Evolutionary conservation across 148 eudicot species (phyloP), one percentile per base, ranked within the genome.

Genomic region (Selenicereus undatus): DNA sequence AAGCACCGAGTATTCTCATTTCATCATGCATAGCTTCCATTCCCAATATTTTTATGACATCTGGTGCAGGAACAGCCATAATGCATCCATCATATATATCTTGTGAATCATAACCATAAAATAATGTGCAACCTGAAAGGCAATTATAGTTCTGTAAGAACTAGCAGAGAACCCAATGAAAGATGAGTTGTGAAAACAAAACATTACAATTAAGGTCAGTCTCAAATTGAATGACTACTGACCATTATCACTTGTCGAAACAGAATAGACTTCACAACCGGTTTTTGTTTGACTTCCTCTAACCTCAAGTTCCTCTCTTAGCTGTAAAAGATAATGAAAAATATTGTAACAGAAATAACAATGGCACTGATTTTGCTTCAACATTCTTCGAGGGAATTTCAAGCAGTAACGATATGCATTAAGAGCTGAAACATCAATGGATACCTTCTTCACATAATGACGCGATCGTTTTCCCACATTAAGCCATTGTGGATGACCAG

Each of bases 21-120:
- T 95, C 98, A 70, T 95, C 93, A 76, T 74, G 78, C 48, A 97
- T 91, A 48, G 93, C 98, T 75, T 91, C 85, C 36, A 86, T 82
- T 72, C 97, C 97, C 80, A 95, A 82, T 81, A 95, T 77, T 79
- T 83, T 83, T 66, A 95, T 81, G 68, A 94, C 90, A 82, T 93
- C 94, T 10, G 97, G 97, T n/a, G 97, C 97, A 82, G 92, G 97
- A 70, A 82, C 80, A 65, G 91, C 98, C 51, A 93, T 75, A 74
- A 95, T 89, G 87, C 98, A 95, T 66, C 85, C 84, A 71, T 92
- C 87, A 70, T 81, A 93, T 39, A 76, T 56, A 51, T 90, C 90
- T 78, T 91, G 72, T 51, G 91, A 86, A 62, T 91, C 93, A 51
- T 93, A 93, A 77, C 85, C 78, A 42, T 85, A 86, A 8, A 77